phyloP scores from a whole-genome alignment of 768 basidiomycete genomes.

The Tylopilus sp. region DNA sequence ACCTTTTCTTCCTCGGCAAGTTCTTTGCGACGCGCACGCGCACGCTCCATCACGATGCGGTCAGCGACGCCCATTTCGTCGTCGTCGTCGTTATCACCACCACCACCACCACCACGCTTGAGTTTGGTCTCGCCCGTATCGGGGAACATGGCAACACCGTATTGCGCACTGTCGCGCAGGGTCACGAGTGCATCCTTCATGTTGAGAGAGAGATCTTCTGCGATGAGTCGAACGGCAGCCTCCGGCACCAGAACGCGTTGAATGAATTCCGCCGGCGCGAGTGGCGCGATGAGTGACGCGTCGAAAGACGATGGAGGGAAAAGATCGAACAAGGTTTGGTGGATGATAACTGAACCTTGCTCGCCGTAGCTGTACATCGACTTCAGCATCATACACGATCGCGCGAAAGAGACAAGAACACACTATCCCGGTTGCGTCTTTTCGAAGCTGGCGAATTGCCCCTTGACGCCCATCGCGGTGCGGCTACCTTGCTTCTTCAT shows the following conservation, averaged over 20 bases:
- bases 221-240: constrained; percentile 76
- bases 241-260: constrained; percentile 89
- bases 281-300: constrained; percentile 52
- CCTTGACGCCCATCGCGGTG: constrained; percentile 62
- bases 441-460: constrained; percentile 76
- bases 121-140: constrained; percentile 32
- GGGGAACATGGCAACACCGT: constrained; percentile 85
- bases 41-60: constrained; percentile 43
- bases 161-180: constrained; percentile 72
- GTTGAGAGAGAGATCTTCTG: constrained; percentile 59
- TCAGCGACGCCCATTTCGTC: constrained; percentile 35
- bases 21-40: constrained; percentile 38
- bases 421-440: constrained; percentile 89
- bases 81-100: constrained; percentile 35
- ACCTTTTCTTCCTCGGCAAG: constrained; percentile 39
- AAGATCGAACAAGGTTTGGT: constrained; percentile 69
- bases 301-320: constrained; percentile 64
- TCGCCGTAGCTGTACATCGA: constrained; percentile 69
- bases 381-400: not conserved
- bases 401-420: constrained; percentile 31
- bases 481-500: constrained; percentile 64
- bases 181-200: constrained; percentile 52
- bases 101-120: constrained; percentile 32
- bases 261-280: constrained; percentile 74
- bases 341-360: constrained; percentile 76